Base-by-base conservation (phyloP, 2,329 filamentous ascomycete species). In the Exutisphaerella laricina region DNA sequence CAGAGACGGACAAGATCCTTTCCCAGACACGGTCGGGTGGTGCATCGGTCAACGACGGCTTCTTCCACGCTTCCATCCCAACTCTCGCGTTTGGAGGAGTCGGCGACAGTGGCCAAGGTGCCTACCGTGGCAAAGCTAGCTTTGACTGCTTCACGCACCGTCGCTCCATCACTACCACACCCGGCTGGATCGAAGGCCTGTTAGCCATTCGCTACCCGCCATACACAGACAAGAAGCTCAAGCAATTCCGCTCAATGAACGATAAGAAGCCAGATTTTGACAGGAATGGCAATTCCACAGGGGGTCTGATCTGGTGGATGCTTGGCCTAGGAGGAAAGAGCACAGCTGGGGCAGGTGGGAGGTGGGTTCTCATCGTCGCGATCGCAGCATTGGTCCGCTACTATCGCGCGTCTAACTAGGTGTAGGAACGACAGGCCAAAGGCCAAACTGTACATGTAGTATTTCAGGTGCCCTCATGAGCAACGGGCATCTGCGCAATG, bases 71-170 rank as follows among this genome's bases (percentile, higher is more conserved):
- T 46, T 74, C 76, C 16, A 75, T 92, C 50, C 75, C 78, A 22
- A 85, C 81, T 2, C 70, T 92, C 2, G 73, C 84, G 26, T 94
- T 94, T 62, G 88, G 88, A 51, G 88, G 88, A 56, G 83, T 94
- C 5, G 88, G 88, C 51, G 77, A 84, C 54, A 87, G 82, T 32
- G 88, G 88, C 41, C 75, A 76, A 48, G 88, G 88, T 48, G 70
- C 78, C 21, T 94, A 94, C 70, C 80, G 85, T 55, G 88, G 88
- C 47, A 80, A 80, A 58, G 74, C 83, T n/a, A 78, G 74, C 2
- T 86, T 85, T 64, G 81, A 86, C 55, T 69, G 69, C 52, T 85
- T 84, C 59, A 78, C 78, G 1, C 82, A 85, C 62, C 70, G 74
- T 13, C 71, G 79, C 26, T 69, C 71, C 37, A 66, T 85, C 23